Conservation (phyloP, 352 stramenopile species). For the Phytopythium cucurbitacearum region DNA sequence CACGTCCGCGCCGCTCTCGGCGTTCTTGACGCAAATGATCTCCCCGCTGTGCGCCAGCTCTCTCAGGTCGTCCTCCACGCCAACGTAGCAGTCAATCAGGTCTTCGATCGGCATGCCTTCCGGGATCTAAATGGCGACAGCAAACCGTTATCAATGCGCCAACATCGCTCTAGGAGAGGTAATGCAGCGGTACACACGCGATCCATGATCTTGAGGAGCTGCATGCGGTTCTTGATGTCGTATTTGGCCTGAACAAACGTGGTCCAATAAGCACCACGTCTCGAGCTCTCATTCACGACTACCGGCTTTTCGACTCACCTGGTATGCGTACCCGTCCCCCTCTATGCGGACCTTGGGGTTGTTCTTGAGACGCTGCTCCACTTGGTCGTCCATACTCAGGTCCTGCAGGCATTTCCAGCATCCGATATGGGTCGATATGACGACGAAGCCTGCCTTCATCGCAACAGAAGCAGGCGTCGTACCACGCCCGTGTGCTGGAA, state of each 20-base stretch:
- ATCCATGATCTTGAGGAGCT: constrained; percentile 77
- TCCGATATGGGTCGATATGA: background rate
- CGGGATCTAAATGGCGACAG: constrained; percentile 37
- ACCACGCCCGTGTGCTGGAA: constrained; percentile 85
- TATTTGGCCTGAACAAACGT: constrained; percentile 65
- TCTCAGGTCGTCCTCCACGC: constrained; percentile 73
- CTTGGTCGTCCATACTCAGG: constrained; percentile 77
- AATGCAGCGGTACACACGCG: constrained; percentile 24
- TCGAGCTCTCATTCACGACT: background rate
- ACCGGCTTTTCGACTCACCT: constrained; percentile 21
- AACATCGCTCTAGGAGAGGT: too few species aligned
- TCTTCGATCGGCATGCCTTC: constrained; percentile 83
- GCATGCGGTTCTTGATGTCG: constrained; percentile 80
- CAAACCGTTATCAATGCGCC: background rate
- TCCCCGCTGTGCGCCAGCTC: constrained; percentile 68
- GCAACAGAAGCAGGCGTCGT: constrained; percentile 13
- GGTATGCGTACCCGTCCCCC: constrained; percentile 77
- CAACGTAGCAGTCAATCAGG: constrained; percentile 78
- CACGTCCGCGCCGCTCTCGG: constrained; percentile 69
- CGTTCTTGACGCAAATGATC: constrained; percentile 85
- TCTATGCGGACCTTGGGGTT: constrained; percentile 82
- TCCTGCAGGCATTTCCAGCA: constrained; percentile 25
- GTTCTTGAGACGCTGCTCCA: constrained; percentile 81
- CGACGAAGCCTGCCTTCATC: background rate
- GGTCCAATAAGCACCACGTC: background rate